Base-by-base conservation (phyloP, 2,329 filamentous ascomycete genomes). In the Colletotrichum cordylinicola region DNA sequence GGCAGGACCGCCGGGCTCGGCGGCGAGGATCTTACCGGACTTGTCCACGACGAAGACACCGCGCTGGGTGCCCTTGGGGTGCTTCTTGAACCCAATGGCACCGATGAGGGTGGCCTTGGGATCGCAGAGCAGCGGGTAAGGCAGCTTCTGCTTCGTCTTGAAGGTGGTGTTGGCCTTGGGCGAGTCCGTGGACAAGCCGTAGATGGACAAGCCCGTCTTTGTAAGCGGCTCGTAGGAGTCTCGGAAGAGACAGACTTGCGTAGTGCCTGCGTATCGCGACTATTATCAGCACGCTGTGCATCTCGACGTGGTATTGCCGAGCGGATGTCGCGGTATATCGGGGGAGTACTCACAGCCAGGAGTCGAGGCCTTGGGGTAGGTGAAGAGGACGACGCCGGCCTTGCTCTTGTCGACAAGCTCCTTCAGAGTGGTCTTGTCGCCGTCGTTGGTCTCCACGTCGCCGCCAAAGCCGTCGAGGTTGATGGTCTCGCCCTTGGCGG, bases 141-240 rank as follows among this genome's bases (percentile, higher is more conserved):
- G 95, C 70, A 98, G 91, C 78, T 94, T 95, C 85, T 98, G 95
- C 88, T 98, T 98, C 55, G 92, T 93, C 86, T 95, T 94, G 90
- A 98, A 99, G 61, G 92, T 95, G 29, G 95, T 96, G 88, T 99
- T 99, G 81, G 95, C 92, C 87, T 97, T 98, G 81, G 95, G 93
- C 64, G 93, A 94, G 87, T 98, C 97, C 80, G 91, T 91, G 77
- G 95, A 98, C 67, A 99, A 92, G 72, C 97, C 97, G 84, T 95
- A 98, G 86, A 99, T 95, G 82, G 93, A 90, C 76, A 98, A 91
- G 10, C 96, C 96, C 71, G 92, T 94, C 33, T 92, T 90, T 13
- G 94, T 96, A 70, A 98, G 90, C 67, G 93, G 88, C 62, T 90
- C 87, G 86, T 98, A 95, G 29, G 92, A 90, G 89, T 98, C 96